These are phyloP conservation scores for Aphanomyces astaci DNA, from an alignment of 352 stramenopile species.

Conservation along the genomic window DNA sequence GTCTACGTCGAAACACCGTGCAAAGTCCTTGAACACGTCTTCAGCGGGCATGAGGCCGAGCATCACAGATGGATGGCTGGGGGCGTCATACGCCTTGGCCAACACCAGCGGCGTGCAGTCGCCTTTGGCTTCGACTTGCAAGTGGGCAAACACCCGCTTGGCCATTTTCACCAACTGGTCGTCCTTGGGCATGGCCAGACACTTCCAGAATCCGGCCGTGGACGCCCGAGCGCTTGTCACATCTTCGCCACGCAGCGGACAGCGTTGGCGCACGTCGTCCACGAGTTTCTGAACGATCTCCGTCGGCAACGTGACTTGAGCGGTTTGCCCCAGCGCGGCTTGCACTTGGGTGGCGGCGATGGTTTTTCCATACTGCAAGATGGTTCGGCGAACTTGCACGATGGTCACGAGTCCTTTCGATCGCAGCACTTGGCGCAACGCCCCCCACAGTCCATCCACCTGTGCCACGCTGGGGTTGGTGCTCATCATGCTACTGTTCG, in stretches of 20 bases:
- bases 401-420: background rate
- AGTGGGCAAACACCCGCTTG: conserved; percentile 35
- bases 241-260: conserved; percentile 10
- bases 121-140: conserved; percentile 42
- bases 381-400: conserved; percentile 2
- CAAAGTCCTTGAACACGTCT: conserved; percentile 65
- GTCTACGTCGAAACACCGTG: conserved; percentile 51
- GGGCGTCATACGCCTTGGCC: conserved; percentile 52
- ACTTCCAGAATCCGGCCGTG: conserved; percentile 7
- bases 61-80: conserved; percentile 47
- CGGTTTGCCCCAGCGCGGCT: background rate
- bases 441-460: conserved; percentile 18
- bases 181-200: background rate
- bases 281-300: background rate
- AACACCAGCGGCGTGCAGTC: conserved; percentile 54
- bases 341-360: conserved; percentile 14
- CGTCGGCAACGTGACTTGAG: background rate
- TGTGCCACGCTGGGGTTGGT: background rate
- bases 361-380: conserved; percentile 7
- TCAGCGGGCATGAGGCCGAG: conserved; percentile 34
- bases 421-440: conserved; percentile 3
- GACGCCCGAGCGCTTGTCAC: conserved; percentile 1
- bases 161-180: conserved; percentile 11
- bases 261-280: background rate
- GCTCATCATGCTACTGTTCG: background rate